Conservation (phyloP, 768 basidiomycete species). For the Leccinellum rugosiceps region DNA sequence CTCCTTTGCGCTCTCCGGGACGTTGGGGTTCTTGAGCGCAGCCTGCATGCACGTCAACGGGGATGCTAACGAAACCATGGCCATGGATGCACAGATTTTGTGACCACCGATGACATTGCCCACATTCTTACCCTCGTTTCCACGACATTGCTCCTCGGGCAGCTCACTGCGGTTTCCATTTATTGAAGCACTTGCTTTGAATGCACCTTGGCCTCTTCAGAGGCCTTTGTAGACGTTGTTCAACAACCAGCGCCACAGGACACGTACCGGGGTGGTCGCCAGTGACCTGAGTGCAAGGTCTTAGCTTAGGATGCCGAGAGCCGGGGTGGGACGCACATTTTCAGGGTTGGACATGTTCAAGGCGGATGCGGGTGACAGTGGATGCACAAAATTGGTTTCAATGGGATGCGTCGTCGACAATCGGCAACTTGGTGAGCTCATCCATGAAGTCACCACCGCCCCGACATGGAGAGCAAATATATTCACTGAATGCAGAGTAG, state of each 20-base stretch:
- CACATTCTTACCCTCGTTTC: slow-evolving; percentile 8
- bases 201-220: slow-evolving; percentile 21
- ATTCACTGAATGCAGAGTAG: neutral
- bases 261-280: slow-evolving; percentile 14
- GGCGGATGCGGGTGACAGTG: neutral
- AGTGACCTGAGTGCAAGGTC: slow-evolving; percentile 6
- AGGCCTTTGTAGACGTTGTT: slow-evolving; percentile 16
- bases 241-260: no score
- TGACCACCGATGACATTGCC: slow-evolving; percentile 22
- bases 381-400: neutral
- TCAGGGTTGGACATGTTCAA: slow-evolving; percentile 14
- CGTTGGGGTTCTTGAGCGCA: slow-evolving; percentile 24
- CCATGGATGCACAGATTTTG: slow-evolving; percentile 7
- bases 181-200: slow-evolving; percentile 26
- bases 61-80: neutral
- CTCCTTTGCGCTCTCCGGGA: slow-evolving; percentile 18
- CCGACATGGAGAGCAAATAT: neutral
- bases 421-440: slow-evolving; percentile 2
- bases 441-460: slow-evolving; percentile 3
- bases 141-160: slow-evolving; percentile 10
- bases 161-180: slow-evolving; percentile 14
- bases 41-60: slow-evolving; percentile 7
- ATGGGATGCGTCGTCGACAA: slow-evolving; percentile 10
- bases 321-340: slow-evolving; percentile 14
- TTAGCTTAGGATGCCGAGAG: neutral